Evolutionary conservation across 2,329 filamentous ascomycete species (phyloP).

Genomic region (Ophiocordyceps unilateralis): DNA sequence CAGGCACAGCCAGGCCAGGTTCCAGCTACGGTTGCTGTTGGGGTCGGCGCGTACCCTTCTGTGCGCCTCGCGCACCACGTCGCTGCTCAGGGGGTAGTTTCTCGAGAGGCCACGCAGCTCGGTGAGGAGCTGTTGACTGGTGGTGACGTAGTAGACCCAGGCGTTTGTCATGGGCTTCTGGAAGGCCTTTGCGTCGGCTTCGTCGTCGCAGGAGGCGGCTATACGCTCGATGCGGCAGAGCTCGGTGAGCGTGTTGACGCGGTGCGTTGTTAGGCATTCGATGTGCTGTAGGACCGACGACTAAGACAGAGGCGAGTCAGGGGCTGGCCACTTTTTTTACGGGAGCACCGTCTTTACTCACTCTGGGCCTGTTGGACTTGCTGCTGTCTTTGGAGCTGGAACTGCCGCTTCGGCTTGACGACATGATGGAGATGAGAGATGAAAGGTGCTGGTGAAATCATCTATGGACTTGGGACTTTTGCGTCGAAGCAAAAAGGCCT

Average conservation of each 20-base stretch:
- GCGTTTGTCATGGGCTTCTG: conserved; percentile 50
- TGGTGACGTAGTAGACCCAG: conserved; percentile 54
- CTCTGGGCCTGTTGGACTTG: conserved; percentile 1
- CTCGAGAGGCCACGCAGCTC: conserved; percentile 52
- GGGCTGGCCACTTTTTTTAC: no score
- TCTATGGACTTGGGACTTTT: no score
- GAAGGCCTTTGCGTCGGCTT: conserved; percentile 40
- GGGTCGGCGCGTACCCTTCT: conserved; percentile 45
- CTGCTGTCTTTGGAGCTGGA: conserved; percentile 2
- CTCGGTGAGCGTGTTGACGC: conserved; percentile 57
- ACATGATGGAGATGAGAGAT: conserved; percentile 1
- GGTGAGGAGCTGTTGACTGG: conserved; percentile 48
- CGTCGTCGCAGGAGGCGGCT: conserved; percentile 38
- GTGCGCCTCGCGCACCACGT: conserved; percentile 48
- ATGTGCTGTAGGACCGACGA: conserved; percentile 42
- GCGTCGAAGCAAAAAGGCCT: no score
- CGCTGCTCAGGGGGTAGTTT: conserved; percentile 49
- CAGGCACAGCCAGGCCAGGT: conserved; percentile 56
- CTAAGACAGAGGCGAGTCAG: no score
- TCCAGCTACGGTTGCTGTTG: conserved; percentile 54
- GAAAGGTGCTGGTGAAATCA: not conserved
- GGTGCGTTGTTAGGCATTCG: conserved; percentile 44
- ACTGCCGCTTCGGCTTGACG: conserved; percentile 3
- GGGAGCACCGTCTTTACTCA: no score
- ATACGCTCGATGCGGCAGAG: conserved; percentile 54